Evolutionary conservation across 768 basidiomycete genomes (phyloP).

Genomic region (Hortiboletus campestris): DNA sequence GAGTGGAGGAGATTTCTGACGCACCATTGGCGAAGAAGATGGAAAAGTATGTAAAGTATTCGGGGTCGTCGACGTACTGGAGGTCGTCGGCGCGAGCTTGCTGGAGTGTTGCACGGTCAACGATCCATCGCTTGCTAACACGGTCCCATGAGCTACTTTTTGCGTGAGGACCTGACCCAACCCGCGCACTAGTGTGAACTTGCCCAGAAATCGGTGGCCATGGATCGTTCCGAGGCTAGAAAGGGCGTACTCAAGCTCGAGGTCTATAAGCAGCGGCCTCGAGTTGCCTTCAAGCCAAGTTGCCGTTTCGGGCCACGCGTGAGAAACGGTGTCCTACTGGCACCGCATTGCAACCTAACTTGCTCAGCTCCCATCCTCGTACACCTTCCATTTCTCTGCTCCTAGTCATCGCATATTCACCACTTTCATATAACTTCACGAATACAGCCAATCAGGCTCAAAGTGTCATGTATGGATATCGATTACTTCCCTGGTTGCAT

Average conservation of each 20-base stretch:
- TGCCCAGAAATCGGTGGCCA: constrained; percentile 92
- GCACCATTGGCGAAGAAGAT: constrained; percentile 88
- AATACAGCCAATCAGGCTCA: no score
- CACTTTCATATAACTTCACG: no score
- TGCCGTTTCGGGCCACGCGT: no score
- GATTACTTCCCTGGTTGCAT: no score
- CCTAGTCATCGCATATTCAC: no score
- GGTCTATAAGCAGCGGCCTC: not conserved
- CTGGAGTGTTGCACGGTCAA: constrained; percentile 73
- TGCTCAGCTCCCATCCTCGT: no score
- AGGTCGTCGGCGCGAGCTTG: constrained; percentile 77
- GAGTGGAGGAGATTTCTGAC: constrained; percentile 5
- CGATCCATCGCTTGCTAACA: constrained; percentile 85
- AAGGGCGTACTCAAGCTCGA: not conserved
- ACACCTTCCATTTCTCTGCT: no score
- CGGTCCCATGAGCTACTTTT: constrained; percentile 16
- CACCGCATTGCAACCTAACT: no score
- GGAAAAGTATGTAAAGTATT: constrained; percentile 74
- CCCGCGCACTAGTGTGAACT: constrained; percentile 80
- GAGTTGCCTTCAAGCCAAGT: not conserved
- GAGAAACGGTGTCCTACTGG: no score
- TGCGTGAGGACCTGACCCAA: constrained; percentile 7
- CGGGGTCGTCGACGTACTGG: constrained; percentile 73
- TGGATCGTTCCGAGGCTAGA: constrained; percentile 23
- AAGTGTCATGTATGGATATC: no score